Conservation (phyloP, 2,329 filamentous ascomycete genomes). For the Sporothrix euskadiensis region DNA sequence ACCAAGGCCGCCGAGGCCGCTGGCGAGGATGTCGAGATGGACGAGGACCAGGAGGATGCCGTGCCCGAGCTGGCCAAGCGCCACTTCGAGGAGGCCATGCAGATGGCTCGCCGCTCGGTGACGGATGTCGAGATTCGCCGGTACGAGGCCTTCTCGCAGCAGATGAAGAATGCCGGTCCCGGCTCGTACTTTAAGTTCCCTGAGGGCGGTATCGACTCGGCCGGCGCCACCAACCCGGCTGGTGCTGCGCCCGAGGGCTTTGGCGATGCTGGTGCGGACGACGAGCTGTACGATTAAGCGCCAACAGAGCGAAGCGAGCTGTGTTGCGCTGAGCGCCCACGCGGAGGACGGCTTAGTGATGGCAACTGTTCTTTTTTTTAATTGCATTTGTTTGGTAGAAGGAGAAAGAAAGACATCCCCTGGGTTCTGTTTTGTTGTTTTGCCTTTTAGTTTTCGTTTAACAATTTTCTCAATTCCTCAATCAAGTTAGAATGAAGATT, state of each 20-base stretch:
- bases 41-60: slow-evolving; percentile 83
- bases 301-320: slow-evolving; percentile 34
- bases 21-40: slow-evolving; percentile 79
- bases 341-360: neutral
- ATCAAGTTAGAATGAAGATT: slow-evolving; percentile 12
- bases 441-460: neutral
- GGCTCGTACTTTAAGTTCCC: slow-evolving; percentile 99
- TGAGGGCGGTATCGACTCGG: slow-evolving; percentile 66
- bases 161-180: slow-evolving; percentile 97
- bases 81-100: slow-evolving; percentile 99
- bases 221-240: slow-evolving; percentile 56
- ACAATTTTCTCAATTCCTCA: neutral
- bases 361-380: slow-evolving; percentile 2
- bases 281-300: slow-evolving; percentile 88
- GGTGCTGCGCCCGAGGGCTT: slow-evolving; percentile 54
- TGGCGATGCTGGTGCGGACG: slow-evolving; percentile 87
- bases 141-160: slow-evolving; percentile 97
- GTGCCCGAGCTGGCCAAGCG: slow-evolving; percentile 94
- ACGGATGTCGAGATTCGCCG: slow-evolving; percentile 95
- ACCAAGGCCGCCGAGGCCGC: slow-evolving; percentile 84
- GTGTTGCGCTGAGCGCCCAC: slow-evolving; percentile 39
- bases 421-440: neutral
- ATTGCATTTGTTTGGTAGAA: slow-evolving; percentile 15
- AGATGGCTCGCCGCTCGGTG: slow-evolving; percentile 87
- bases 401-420: neutral